These are phyloP conservation scores for Azolla pinnata DNA, from an alignment of 75 land plant genomes.

Conservation along the genomic window DNA sequence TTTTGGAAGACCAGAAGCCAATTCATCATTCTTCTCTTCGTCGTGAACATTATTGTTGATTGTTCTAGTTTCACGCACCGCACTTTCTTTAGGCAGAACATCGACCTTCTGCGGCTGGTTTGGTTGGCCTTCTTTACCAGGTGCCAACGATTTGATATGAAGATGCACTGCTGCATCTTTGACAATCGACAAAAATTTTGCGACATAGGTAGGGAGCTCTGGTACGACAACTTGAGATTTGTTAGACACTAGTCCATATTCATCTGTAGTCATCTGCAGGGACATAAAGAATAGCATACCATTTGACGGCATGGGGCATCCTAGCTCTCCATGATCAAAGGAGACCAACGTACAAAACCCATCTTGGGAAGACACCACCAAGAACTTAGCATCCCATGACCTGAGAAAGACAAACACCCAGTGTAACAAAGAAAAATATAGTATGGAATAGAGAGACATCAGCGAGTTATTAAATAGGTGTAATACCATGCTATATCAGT, in stretches of 20 bases:
- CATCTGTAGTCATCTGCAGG: too few relatives aligned
- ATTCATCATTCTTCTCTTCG: neutral
- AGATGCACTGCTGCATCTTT: neutral
- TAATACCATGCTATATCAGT: slow-evolving; percentile 90
- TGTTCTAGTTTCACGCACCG: neutral
- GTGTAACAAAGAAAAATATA: slow-evolving; percentile 3
- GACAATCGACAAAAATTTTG: slow-evolving; percentile 17
- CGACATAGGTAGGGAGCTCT: slow-evolving; percentile 25
- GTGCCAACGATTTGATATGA: neutral
- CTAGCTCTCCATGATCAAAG: slow-evolving; percentile 79
- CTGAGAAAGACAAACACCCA: slow-evolving; percentile 18
- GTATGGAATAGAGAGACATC: neutral
- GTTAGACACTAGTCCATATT: neutral
- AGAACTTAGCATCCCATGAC: slow-evolving; percentile 67
- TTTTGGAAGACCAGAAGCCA: neutral
- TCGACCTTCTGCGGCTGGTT: neutral
- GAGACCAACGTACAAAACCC: slow-evolving; percentile 77
- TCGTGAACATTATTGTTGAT: too few relatives aligned
- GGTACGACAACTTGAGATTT: neutral
- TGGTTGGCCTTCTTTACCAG: neutral
- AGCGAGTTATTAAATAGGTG: neutral
- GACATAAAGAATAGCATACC: slow-evolving; percentile 30
- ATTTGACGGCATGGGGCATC: slow-evolving; percentile 31
- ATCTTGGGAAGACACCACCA: slow-evolving; percentile 91
- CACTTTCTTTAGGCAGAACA: neutral